A percentile compares a stretch with the other conserved stretches of the same genome.
These are phyloP conservation scores for Aspergillus terreus DNA, from an alignment of 2,329 filamentous ascomycete species.

Conservation along the genomic window DNA sequence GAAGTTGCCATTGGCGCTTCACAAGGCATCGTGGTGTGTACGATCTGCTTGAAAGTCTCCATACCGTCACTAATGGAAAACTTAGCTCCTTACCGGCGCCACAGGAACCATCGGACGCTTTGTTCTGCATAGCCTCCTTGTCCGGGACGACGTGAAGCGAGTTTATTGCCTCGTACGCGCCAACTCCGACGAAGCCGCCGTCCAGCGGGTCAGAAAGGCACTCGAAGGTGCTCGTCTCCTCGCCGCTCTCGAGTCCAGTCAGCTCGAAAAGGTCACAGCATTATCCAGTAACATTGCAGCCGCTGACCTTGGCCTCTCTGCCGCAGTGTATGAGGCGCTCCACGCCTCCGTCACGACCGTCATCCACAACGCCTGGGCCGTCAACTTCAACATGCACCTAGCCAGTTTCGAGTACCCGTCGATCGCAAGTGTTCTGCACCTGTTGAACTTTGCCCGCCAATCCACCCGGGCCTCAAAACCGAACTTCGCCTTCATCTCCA, in stretches of 20 bases:
- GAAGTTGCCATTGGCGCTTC: too few species aligned
- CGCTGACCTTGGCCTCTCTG: background rate
- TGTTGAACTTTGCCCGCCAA: slow-evolving; percentile 40
- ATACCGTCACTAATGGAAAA: too few species aligned
- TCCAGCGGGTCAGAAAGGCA: background rate
- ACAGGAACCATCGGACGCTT: slow-evolving; percentile 65
- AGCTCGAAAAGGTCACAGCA: background rate
- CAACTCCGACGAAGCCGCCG: background rate
- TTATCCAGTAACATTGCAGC: background rate
- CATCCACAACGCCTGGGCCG: slow-evolving; percentile 62
- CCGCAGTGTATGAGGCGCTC: slow-evolving; percentile 28
- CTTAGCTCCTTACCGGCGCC: slow-evolving; percentile 55
- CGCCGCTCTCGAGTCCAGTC: background rate
- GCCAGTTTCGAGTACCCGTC: slow-evolving; percentile 54
- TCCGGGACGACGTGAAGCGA: background rate
- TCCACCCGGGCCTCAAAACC: slow-evolving; percentile 27
- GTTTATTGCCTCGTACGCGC: background rate
- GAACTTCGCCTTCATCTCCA: slow-evolving; percentile 6
- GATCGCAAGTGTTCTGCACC: slow-evolving; percentile 49
- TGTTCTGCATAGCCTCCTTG: slow-evolving; percentile 46
- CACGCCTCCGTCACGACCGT: slow-evolving; percentile 47
- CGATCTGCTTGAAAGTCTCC: too few species aligned
- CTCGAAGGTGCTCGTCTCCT: background rate
- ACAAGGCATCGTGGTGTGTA: too few species aligned
- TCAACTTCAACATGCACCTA: slow-evolving; percentile 60